Evolutionary conservation across 2,329 filamentous ascomycete species (phyloP).

Genomic region (Claviceps africana): DNA sequence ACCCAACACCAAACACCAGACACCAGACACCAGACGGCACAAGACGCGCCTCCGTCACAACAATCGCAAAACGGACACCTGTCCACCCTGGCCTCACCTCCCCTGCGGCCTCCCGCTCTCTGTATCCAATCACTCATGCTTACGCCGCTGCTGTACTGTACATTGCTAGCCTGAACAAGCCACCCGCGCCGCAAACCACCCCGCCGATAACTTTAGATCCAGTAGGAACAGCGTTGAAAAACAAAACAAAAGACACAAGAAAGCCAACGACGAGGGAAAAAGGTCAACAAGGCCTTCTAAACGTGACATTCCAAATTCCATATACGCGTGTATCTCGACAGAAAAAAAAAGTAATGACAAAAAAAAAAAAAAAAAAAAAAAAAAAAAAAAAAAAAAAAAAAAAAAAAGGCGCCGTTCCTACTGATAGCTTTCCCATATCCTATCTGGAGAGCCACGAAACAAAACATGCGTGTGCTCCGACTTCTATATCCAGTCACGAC

Average conservation of each 20-base stretch:
- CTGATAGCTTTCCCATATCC: no score
- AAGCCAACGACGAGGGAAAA: not conserved
- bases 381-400: no score
- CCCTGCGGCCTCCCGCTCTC: no score
- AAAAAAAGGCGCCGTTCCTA: no score
- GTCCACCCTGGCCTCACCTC: no score
- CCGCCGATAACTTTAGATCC: not conserved
- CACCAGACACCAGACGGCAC: no score
- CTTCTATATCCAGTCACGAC: not conserved
- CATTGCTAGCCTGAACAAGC: not conserved
- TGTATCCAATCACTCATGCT: not conserved
- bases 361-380: not conserved
- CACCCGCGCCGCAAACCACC: not conserved
- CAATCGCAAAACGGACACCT: no score
- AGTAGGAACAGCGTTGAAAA: not conserved
- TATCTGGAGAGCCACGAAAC: not conserved
- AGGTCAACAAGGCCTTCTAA: not conserved
- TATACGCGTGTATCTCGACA: not conserved
- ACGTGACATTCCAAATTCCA: not conserved
- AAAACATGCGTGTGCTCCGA: conserved; percentile 1
- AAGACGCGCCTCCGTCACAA: no score
- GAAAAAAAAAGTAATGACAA: not conserved
- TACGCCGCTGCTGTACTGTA: not conserved
- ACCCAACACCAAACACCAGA: no score
- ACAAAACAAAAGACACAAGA: not conserved